Percentiles rank a stretch among this genome's conserved stretches.
Conservation (phyloP, 75 land plant species). For the Isoetes taiwanensis region DNA sequence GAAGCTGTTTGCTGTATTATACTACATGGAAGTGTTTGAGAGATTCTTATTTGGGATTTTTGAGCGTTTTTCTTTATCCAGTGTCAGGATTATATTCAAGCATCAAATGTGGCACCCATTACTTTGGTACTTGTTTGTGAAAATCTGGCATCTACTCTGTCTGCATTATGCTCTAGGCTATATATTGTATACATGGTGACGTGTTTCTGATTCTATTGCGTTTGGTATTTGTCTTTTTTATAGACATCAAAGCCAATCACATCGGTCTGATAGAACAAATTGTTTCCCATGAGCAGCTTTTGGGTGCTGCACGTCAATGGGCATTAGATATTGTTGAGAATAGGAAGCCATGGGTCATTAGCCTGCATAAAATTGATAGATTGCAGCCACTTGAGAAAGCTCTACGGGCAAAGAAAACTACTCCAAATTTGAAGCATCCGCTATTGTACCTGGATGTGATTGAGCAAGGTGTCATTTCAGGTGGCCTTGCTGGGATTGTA, state of each 20-base stretch:
- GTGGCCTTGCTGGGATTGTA: conserved; percentile 78
- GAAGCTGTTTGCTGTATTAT: too few relatives aligned
- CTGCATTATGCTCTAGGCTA: too few relatives aligned
- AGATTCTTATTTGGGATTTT: too few relatives aligned
- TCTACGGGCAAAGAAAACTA: conserved; percentile 46
- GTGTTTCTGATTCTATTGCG: not conserved
- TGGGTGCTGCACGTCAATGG: conserved; percentile 53
- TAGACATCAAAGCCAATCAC: conserved; percentile 70
- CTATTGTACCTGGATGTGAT: conserved; percentile 72
- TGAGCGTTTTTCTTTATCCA: too few relatives aligned
- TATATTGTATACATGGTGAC: too few relatives aligned
- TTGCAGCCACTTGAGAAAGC: conserved; percentile 71
- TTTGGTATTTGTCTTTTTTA: not conserved
- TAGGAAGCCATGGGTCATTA: conserved; percentile 64
- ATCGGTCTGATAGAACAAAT: conserved; percentile 82
- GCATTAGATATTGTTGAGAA: conserved; percentile 79
- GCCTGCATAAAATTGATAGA: conserved; percentile 65
- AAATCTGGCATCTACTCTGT: too few relatives aligned
- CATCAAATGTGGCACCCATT: too few relatives aligned
- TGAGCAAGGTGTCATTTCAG: conserved; percentile 76
- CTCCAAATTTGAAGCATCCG: conserved; percentile 74
- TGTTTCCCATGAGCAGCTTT: conserved; percentile 46
- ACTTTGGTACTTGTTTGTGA: too few relatives aligned
- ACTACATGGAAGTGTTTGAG: too few relatives aligned
- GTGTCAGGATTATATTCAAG: too few relatives aligned